These are phyloP conservation scores for Atkinsonella hypoxylon DNA, from an alignment of 2,329 filamentous ascomycete species.

Conservation along the genomic window DNA sequence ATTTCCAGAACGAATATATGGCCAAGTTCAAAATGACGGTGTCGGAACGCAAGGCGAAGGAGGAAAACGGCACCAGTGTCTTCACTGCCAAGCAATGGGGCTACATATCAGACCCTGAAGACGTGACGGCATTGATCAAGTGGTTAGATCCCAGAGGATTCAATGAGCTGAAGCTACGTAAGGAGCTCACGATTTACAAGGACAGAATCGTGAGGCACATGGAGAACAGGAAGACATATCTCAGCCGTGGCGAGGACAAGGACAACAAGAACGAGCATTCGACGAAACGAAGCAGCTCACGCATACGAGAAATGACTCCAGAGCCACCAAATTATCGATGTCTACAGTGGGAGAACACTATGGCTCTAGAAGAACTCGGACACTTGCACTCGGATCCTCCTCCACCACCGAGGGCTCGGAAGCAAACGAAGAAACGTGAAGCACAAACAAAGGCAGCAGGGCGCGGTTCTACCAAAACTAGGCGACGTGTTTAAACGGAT, in stretches of 20 bases:
- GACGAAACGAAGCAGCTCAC: constrained; percentile 31
- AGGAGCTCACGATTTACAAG: constrained; percentile 68
- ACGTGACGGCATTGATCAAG: constrained; percentile 65
- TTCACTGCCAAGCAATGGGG: constrained; percentile 76
- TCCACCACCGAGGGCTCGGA: constrained; percentile 37
- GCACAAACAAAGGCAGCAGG: constrained; percentile 20
- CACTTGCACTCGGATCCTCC: constrained; percentile 45
- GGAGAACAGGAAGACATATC: constrained; percentile 65
- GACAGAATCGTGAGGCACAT: constrained; percentile 70
- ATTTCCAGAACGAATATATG: constrained; percentile 64
- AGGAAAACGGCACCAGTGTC: constrained; percentile 75
- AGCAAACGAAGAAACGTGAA: constrained; percentile 40
- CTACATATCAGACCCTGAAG: constrained; percentile 71
- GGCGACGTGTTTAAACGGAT: constrained; percentile 14
- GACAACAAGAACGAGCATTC: constrained; percentile 26
- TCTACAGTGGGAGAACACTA: constrained; percentile 43
- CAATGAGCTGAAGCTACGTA: constrained; percentile 77
- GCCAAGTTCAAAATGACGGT: constrained; percentile 71
- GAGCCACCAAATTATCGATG: constrained; percentile 37
- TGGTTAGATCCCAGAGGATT: constrained; percentile 84
- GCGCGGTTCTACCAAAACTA: constrained; percentile 18
- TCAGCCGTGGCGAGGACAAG: constrained; percentile 26
- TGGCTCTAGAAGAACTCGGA: constrained; percentile 43
- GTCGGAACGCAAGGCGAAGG: constrained; percentile 68
- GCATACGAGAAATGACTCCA: constrained; percentile 34